These are phyloP conservation scores for Xylaria multiplex DNA, from an alignment of 2,329 filamentous ascomycete genomes.

Conservation along the genomic window DNA sequence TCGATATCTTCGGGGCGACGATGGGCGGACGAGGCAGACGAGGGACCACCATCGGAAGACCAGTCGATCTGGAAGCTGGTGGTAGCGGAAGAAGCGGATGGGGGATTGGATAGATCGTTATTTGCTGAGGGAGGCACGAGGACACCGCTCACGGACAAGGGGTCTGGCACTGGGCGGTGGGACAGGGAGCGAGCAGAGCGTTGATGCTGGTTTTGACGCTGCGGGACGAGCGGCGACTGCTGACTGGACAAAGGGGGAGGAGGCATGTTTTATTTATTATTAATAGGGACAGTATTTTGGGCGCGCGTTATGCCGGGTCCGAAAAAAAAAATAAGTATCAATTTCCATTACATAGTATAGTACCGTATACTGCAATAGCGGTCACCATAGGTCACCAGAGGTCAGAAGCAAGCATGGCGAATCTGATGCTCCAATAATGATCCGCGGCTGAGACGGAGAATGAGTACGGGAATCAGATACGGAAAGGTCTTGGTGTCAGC, in stretches of 20 bases:
- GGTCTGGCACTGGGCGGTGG: constrained; percentile 19
- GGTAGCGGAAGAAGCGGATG: constrained; percentile 49
- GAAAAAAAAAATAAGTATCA: constrained; percentile 11
- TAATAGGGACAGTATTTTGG: constrained; percentile 11
- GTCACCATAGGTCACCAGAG: constrained; percentile 30
- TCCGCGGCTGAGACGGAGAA: constrained; percentile 20
- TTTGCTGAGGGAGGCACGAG: constrained; percentile 27
- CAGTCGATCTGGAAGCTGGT: constrained; percentile 50
- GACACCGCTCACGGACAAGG: constrained; percentile 25
- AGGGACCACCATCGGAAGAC: constrained; percentile 45
- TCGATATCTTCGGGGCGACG: constrained; percentile 59
- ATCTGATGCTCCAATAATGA: constrained; percentile 26
- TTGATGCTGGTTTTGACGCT: constrained; percentile 35
- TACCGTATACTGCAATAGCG: constrained; percentile 20
- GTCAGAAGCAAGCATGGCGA: constrained; percentile 24
- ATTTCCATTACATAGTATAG: constrained; percentile 26
- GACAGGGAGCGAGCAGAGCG: constrained; percentile 41
- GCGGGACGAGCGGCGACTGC: constrained; percentile 35
- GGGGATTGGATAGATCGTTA: constrained; percentile 46
- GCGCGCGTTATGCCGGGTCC: constrained; percentile 26
- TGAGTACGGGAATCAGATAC: background rate
- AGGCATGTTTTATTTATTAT: constrained; percentile 41
- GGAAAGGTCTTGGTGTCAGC: constrained; percentile 15
- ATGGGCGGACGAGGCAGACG: constrained; percentile 40
- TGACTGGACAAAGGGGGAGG: constrained; percentile 46